Conservation (phyloP, 2,329 filamentous ascomycete species). For the Colletotrichum salicis region DNA sequence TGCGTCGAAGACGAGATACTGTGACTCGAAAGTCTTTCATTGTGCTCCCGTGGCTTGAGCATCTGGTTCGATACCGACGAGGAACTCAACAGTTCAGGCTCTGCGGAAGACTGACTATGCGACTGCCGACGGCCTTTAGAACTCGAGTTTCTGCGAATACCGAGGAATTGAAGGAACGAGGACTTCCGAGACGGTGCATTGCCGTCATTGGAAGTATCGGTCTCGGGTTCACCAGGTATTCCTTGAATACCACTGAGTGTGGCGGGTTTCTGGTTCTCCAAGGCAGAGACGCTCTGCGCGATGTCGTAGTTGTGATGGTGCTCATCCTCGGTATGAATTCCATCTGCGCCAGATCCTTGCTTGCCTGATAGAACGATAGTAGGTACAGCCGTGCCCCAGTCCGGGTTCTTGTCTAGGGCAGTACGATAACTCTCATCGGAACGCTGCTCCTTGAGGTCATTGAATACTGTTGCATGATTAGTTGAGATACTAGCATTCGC, state of each 20-base stretch:
- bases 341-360: conserved; percentile 33
- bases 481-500: not conserved
- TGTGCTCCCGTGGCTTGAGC: conserved; percentile 13
- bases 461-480: not conserved
- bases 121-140: conserved; percentile 19
- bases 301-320: conserved; percentile 51
- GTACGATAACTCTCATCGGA: conserved; percentile 43
- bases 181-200: conserved; percentile 3
- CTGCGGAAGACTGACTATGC: conserved; percentile 21
- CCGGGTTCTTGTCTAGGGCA: conserved; percentile 36
- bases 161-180: conserved; percentile 20
- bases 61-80: conserved; percentile 4
- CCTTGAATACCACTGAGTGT: conserved; percentile 54
- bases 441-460: conserved; percentile 1
- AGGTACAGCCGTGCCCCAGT: not conserved
- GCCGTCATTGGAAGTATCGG: not conserved
- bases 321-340: conserved; percentile 52
- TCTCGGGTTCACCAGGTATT: conserved; percentile 45
- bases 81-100: not conserved
- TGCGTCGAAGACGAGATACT: conserved; percentile 36
- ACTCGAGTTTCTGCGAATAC: conserved; percentile 2
- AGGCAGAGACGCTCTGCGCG: conserved; percentile 44
- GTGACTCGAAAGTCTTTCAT: conserved; percentile 35
- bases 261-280: conserved; percentile 42
- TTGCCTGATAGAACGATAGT: not conserved